Evolutionary conservation across 164 flowering plant species (phyloP), one percentile per base, ranked within the genome.

Genomic region (Kingdonia uniflora): DNA sequence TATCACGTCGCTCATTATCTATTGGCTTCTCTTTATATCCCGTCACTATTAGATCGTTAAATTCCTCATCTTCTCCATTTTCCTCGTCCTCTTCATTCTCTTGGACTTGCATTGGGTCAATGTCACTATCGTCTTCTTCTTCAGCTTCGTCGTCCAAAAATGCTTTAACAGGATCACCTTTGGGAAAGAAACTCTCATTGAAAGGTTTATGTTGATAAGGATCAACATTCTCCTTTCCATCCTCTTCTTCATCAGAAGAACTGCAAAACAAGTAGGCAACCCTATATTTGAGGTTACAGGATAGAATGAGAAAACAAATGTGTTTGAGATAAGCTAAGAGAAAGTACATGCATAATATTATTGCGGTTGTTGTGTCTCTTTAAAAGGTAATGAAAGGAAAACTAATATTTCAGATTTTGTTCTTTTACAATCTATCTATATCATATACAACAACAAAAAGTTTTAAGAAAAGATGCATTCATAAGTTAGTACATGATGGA

Each of bases 91-190:
- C 95, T 35, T 85, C 90, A 59, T 74, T 65, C 25, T 85, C 96
- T 62, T 64, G 57, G 55, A 71, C 81, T 14, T 73, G 66, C 22
- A 58, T 24, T 19, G 55, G 60, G 55, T 87, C 98, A 67, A 79
- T 63, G 63, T 87, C 98, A 80, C 96, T 78, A 56, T 87, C 92
- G 70, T 80, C 88, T 79, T 90, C 94, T 61, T 81, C 98, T 62
- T 71, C 83, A 47, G 98, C 98, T 68, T 92, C 98, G 6, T 85
- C 96, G 66, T 92, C 98, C 53, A 85, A 65, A 76, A 92, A 92
- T 40, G 81, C 77, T 71, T 77, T 85, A 21, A 78, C 89, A 33
- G 82, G 87, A 65, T 82, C 96, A 54, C 89, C 83, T 46, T 50
- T 71, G 42, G 77, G 69, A 63, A 73, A 57, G 21, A 62, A 56